Conservation (phyloP, 2,329 filamentous ascomycete species). For the Botryotinia globosa region DNA sequence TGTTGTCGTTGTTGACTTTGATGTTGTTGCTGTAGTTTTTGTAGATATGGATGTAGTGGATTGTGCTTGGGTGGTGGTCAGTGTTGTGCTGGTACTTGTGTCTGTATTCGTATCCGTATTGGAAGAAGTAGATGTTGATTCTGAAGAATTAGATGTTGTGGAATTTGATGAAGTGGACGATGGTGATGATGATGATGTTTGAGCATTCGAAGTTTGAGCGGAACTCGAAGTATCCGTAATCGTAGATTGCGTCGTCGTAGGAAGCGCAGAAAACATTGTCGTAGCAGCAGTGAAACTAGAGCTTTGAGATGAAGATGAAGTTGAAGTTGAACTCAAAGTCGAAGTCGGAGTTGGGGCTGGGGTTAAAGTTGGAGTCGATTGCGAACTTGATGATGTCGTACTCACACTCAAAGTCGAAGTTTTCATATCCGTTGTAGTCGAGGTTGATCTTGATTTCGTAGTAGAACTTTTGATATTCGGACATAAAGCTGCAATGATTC, state of each 20-base stretch:
- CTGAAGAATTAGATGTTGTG: neutral
- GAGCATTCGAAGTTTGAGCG: neutral
- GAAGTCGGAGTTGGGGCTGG: neutral
- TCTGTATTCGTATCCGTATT: neutral
- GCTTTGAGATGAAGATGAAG: neutral
- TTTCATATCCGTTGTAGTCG: conserved; percentile 16
- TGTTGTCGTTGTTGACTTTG: neutral
- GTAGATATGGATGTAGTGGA: neutral
- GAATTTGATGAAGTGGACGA: neutral
- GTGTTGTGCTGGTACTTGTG: neutral
- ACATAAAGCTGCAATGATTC: conserved; percentile 35
- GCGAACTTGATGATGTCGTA: conserved; percentile 8
- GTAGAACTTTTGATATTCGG: conserved; percentile 24
- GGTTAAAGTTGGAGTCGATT: neutral
- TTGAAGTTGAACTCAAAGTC: neutral
- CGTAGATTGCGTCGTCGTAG: neutral
- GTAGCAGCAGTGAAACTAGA: neutral
- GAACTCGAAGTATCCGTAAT: neutral
- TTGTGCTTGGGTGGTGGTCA: neutral
- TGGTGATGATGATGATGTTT: neutral
- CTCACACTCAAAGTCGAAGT: conserved; percentile 19
- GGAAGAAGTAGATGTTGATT: neutral
- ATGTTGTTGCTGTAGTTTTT: neutral
- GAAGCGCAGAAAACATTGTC: neutral
- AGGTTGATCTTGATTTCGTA: conserved; percentile 7